Conservation (phyloP, 352 stramenopile genomes). For the Elongisporangium anandrum region DNA sequence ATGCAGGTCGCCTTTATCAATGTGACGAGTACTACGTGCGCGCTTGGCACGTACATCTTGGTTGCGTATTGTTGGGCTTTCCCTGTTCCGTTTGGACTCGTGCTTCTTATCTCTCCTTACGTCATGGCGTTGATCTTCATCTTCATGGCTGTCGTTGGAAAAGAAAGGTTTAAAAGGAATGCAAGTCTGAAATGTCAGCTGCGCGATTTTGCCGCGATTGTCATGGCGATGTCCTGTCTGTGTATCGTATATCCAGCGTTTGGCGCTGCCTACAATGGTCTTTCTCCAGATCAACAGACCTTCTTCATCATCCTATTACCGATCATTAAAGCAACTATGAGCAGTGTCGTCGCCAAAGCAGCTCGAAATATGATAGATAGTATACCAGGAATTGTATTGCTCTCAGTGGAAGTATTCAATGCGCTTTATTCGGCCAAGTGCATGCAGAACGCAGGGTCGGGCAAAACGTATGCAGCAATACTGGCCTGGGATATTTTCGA, state of each 20-base stretch:
- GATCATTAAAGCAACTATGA: conserved; percentile 16
- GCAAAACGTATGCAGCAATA: not conserved
- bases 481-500: not conserved
- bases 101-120: not conserved
- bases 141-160: not conserved
- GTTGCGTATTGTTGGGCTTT: conserved; percentile 3
- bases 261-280: not conserved
- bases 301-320: conserved; percentile 19
- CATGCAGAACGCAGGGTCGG: conserved; percentile 13
- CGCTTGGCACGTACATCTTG: too few species aligned
- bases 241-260: conserved; percentile 14
- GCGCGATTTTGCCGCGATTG: not conserved
- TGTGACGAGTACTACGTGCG: too few species aligned
- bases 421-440: conserved; percentile 16
- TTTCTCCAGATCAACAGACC: not conserved
- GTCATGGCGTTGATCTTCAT: not conserved
- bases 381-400: conserved; percentile 1
- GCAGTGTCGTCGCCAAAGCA: conserved; percentile 11
- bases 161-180: not conserved
- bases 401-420: conserved; percentile 26
- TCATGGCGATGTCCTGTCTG: conserved; percentile 9
- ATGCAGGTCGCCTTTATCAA: too few species aligned
- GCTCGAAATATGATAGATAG: not conserved
- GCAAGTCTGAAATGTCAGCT: not conserved
- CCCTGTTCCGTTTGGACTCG: conserved; percentile 14